Conservation (phyloP, 345 rosid species). For the Citrus maxima region DNA sequence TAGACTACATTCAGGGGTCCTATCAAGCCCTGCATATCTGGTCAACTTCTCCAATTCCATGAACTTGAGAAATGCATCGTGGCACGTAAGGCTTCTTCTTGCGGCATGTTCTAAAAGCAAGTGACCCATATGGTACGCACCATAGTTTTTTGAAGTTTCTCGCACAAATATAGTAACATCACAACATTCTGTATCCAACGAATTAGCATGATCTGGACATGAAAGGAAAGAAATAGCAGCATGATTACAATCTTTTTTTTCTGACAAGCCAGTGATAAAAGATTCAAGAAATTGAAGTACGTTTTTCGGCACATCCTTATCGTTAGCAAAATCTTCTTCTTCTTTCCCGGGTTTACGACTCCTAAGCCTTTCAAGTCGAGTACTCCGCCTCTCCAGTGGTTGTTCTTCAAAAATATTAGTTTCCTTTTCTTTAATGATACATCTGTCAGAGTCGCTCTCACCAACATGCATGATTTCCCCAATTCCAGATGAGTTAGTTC, state of each 20-base stretch:
- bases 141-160: constrained; percentile 68
- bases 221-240: constrained; percentile 34
- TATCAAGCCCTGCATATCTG: constrained; percentile 80
- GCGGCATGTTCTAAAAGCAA: constrained; percentile 77
- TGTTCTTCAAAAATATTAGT: constrained; percentile 57
- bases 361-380: constrained; percentile 92
- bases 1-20: constrained; percentile 82
- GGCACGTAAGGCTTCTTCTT: constrained; percentile 36
- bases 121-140: constrained; percentile 89
- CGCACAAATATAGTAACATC: constrained; percentile 54
- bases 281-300: constrained; percentile 74
- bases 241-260: constrained; percentile 31
- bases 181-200: constrained; percentile 42
- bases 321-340: constrained; percentile 55
- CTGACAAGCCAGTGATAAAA: constrained; percentile 42
- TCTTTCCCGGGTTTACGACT: constrained; percentile 95
- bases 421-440: constrained; percentile 54
- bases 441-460: constrained; percentile 48
- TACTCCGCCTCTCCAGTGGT: constrained; percentile 93
- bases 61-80: constrained; percentile 55
- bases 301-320: constrained; percentile 59
- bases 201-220: constrained; percentile 32
- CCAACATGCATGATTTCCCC: constrained; percentile 38
- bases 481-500: constrained; percentile 23
- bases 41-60: constrained; percentile 82